These are phyloP conservation scores for Backusella macrospora DNA, from an alignment of 192 early-diverging fungal species.

Conservation along the genomic window DNA sequence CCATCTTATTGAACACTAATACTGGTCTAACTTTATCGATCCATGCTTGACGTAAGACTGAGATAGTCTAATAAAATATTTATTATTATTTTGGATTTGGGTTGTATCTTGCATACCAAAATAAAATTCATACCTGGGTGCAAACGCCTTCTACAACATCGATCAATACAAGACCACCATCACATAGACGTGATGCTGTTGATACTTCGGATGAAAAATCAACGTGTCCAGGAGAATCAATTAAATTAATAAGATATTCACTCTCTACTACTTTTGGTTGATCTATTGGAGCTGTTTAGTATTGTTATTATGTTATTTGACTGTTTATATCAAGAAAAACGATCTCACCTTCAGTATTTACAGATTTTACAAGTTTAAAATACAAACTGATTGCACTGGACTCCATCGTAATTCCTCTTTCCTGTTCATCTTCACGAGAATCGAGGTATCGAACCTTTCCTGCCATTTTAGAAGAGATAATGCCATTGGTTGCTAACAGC, in stretches of 20 bases:
- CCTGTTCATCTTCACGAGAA: constrained; percentile 95
- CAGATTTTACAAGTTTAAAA: constrained; percentile 68
- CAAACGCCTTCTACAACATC: constrained; percentile 99
- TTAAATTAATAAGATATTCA: constrained; percentile 94
- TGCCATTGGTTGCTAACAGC: constrained; percentile 96
- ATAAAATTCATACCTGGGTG: constrained; percentile 71
- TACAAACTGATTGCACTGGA: constrained; percentile 94
- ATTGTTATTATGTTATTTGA: not conserved
- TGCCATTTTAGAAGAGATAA: constrained; percentile 93
- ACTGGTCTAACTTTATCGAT: constrained; percentile 87
- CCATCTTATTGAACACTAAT: constrained; percentile 98
- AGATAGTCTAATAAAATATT: constrained; percentile 70
- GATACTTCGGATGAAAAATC: constrained; percentile 99
- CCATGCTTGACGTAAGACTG: constrained; percentile 95
- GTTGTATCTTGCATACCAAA: not conserved
- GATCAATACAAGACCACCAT: constrained; percentile 93
- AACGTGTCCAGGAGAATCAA: constrained; percentile 98
- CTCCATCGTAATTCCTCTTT: constrained; percentile 99
- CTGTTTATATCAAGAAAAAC: not conserved
- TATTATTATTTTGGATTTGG: not conserved
- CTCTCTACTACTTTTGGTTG: constrained; percentile 33
- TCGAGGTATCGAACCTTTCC: constrained; percentile 97
- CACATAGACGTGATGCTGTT: constrained; percentile 95
- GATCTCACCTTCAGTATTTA: constrained; percentile 31
- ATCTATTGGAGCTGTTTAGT: not conserved